Evolutionary conservation across 805 yeast species (phyloP).

Genomic region (Starmera dryadoides): DNA sequence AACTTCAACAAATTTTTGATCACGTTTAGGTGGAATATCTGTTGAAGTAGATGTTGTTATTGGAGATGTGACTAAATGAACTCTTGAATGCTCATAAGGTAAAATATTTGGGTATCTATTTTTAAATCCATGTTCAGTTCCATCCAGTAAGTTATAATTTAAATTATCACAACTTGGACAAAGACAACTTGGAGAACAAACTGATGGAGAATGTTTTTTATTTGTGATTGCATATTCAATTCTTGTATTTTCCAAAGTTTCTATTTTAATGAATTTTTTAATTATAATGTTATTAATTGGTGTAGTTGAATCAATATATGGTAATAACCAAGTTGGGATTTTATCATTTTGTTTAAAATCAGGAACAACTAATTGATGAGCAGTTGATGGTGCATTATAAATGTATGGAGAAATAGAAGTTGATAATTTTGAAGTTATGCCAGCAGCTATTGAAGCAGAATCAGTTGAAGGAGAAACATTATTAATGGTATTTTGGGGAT

Average conservation of each 20-base stretch:
- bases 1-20: slow-evolving; percentile 1
- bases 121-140: slow-evolving; percentile 30
- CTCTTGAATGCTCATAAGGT: slow-evolving; percentile 82
- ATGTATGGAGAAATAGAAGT: no score
- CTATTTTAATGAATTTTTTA: slow-evolving; percentile 24
- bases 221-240: slow-evolving; percentile 10
- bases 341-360: neutral
- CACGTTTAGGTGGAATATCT: neutral
- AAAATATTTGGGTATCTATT: slow-evolving; percentile 83
- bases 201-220: slow-evolving; percentile 8
- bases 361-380: neutral
- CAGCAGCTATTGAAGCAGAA: no score
- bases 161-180: slow-evolving; percentile 6
- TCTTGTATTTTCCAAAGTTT: slow-evolving; percentile 25
- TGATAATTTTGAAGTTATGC: no score
- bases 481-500: no score
- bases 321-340: slow-evolving; percentile 26
- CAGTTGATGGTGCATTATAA: no score
- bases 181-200: slow-evolving; percentile 5
- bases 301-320: slow-evolving; percentile 10
- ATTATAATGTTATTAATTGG: slow-evolving; percentile 15
- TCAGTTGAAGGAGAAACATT: no score
- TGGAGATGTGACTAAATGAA: slow-evolving; percentile 34
- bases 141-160: slow-evolving; percentile 6
- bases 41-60: slow-evolving; percentile 6